These are phyloP conservation scores for Globisporangium carolinianum DNA, from an alignment of 352 stramenopile species.

Conservation along the genomic window DNA sequence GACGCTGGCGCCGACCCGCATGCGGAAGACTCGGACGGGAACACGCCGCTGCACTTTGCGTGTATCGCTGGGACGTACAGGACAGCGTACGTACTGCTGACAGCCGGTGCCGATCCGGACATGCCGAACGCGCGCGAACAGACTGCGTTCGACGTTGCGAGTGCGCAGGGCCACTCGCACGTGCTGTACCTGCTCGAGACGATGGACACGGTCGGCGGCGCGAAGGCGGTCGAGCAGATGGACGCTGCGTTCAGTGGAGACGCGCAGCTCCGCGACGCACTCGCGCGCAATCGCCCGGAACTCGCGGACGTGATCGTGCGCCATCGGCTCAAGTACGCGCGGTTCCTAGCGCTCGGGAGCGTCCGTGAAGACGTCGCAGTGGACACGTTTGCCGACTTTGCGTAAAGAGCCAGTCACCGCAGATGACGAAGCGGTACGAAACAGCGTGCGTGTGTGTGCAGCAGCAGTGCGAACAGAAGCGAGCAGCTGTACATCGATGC, in stretches of 20 bases:
- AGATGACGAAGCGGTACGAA: background rate
- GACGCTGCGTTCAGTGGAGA: constrained; percentile 61
- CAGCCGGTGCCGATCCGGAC: constrained; percentile 74
- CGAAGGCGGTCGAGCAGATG: constrained; percentile 47
- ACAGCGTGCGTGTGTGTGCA: background rate
- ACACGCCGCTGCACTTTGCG: constrained; percentile 77
- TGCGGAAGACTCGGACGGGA: constrained; percentile 68
- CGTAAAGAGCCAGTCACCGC: background rate
- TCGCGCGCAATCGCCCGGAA: constrained; percentile 57
- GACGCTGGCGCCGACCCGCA: constrained; percentile 69
- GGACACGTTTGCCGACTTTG: constrained; percentile 34
- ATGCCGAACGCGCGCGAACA: constrained; percentile 79
- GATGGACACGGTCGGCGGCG: constrained; percentile 53
- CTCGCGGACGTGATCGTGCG: constrained; percentile 70
- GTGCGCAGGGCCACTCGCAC: constrained; percentile 54
- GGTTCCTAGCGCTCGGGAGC: constrained; percentile 49
- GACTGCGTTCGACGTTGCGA: constrained; percentile 75
- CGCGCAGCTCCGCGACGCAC: constrained; percentile 46
- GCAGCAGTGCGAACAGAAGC: background rate
- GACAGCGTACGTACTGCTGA: constrained; percentile 69
- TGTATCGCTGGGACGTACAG: constrained; percentile 72
- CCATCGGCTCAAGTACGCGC: constrained; percentile 72
- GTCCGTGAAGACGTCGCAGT: constrained; percentile 48
- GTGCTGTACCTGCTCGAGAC: constrained; percentile 77
- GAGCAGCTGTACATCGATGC: background rate